A percentile compares a stretch with the other conserved stretches of the same genome.
Conservation (phyloP, 257 asterid species). For the Solanum corneliomulleri region DNA sequence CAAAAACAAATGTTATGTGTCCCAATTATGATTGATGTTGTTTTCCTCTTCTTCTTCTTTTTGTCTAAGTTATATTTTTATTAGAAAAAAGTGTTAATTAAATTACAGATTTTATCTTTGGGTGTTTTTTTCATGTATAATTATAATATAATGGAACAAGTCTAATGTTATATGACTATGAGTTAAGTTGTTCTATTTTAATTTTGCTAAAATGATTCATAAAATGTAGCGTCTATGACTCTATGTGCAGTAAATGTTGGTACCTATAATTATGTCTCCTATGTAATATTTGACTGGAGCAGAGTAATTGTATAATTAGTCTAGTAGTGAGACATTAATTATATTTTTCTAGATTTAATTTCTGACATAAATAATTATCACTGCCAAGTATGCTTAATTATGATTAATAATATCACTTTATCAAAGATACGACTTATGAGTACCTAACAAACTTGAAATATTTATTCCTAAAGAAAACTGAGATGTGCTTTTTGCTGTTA, state of each 20-base stretch:
- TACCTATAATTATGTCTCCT: not conserved
- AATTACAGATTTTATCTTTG: conserved; percentile 18
- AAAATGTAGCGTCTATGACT: not conserved
- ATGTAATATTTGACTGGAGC: not conserved
- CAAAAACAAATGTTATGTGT: conserved; percentile 1
- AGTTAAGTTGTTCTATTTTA: not conserved
- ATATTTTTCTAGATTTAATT: not conserved
- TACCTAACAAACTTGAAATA: not conserved
- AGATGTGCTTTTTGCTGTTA: not conserved
- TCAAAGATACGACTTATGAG: not conserved
- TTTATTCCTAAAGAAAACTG: not conserved
- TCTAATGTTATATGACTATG: not conserved
- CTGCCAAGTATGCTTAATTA: not conserved
- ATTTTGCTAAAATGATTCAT: not conserved
- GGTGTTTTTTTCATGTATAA: conserved; percentile 2
- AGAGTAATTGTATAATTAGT: not conserved
- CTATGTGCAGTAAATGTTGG: not conserved
- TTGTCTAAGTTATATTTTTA: conserved; percentile 14
- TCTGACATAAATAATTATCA: not conserved
- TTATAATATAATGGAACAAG: not conserved
- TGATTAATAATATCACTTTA: not conserved
- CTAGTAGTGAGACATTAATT: not conserved
- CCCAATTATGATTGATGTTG: conserved; percentile 12
- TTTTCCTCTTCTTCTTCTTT: not conserved
- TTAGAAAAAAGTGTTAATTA: conserved; percentile 2